These are phyloP conservation scores for Echinochloa phyllopogon DNA, from an alignment of 176 grass and related monocot genomes.

Conservation along the genomic window DNA sequence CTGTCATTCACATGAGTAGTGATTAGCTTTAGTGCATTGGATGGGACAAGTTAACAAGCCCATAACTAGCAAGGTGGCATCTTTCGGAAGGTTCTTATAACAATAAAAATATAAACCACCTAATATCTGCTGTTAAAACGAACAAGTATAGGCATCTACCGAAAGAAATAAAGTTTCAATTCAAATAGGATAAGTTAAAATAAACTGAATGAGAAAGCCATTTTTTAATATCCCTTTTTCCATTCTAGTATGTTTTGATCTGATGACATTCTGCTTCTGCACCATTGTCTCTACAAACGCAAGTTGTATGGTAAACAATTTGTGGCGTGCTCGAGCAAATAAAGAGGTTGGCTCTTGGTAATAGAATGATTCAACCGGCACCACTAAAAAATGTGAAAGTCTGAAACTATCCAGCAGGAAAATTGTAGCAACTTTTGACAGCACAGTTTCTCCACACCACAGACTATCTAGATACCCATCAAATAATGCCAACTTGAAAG, in stretches of 20 bases:
- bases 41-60: conserved; percentile 19
- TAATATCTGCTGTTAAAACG: conserved; percentile 5
- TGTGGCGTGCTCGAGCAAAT: neutral
- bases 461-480: neutral
- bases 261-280: neutral
- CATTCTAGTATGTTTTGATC: neutral
- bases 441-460: neutral
- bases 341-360: neutral
- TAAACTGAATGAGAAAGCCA: neutral
- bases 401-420: neutral
- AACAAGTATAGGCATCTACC: neutral
- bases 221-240: neutral
- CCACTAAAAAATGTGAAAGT: neutral
- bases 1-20: conserved; percentile 48
- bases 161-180: neutral
- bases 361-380: neutral
- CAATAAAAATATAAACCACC: neutral
- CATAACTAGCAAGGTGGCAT: conserved; percentile 10
- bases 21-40: neutral
- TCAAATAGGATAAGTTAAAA: neutral
- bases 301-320: neutral
- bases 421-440: neutral
- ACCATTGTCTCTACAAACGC: neutral
- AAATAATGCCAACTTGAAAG: neutral
- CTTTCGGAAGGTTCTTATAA: neutral